Evolutionary conservation across 176 grass and related monocot species (phyloP).

Genomic region (Oryza longistaminata): DNA sequence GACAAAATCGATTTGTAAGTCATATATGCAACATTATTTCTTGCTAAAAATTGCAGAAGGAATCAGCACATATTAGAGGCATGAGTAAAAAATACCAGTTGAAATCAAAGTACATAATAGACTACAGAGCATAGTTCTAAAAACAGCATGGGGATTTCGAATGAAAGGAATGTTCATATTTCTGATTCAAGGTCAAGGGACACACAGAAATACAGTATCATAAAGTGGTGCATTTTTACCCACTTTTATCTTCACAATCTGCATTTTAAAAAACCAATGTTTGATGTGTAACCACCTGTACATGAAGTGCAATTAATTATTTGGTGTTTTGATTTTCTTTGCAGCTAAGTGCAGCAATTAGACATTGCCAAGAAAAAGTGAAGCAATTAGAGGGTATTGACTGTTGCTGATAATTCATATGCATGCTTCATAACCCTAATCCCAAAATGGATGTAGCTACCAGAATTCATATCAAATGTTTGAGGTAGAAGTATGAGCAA

Average conservation of each 20-base stretch:
- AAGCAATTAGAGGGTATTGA: no score
- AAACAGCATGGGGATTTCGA: background rate
- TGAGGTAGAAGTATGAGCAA: background rate
- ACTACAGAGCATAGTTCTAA: background rate
- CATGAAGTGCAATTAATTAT: slow-evolving; percentile 6
- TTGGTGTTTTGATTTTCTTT: background rate
- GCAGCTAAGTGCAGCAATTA: no score
- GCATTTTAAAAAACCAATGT: background rate
- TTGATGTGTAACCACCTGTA: background rate
- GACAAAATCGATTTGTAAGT: background rate
- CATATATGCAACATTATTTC: background rate
- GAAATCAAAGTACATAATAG: slow-evolving; percentile 1
- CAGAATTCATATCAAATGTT: background rate
- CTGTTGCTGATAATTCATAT: no score
- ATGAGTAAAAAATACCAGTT: background rate
- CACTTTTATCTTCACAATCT: background rate
- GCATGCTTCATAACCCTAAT: slow-evolving; percentile 10
- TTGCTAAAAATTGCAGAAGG: background rate
- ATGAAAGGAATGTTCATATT: background rate
- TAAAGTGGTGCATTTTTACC: background rate
- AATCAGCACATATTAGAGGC: background rate
- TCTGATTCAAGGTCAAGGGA: slow-evolving; percentile 4
- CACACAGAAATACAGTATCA: background rate
- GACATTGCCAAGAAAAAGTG: no score
- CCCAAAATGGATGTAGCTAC: background rate